These are phyloP conservation scores for Udeniomyces megalosporus DNA, from an alignment of 768 basidiomycete species.

Conservation along the genomic window DNA sequence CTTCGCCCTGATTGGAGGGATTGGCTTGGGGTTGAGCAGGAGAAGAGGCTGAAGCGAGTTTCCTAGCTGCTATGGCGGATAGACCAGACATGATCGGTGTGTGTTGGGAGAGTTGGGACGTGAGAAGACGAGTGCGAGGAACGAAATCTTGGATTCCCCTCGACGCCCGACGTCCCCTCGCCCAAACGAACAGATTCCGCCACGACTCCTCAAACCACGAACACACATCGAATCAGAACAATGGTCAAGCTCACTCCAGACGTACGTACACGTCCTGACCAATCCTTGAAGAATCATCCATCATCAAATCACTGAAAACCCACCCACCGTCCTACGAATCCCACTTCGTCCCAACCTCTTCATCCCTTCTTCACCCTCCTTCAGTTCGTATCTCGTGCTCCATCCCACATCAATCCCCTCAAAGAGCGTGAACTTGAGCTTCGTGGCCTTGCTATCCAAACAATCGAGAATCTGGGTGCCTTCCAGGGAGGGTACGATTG, in stretches of 20 bases:
- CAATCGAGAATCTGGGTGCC: conserved; percentile 15
- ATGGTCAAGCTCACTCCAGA: conserved; percentile 18
- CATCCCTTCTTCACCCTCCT: not conserved
- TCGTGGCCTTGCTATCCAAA: conserved; percentile 11
- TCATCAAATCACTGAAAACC: not conserved
- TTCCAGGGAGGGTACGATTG: conserved; percentile 17
- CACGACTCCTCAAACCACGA: too few relatives aligned
- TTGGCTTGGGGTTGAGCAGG: not conserved
- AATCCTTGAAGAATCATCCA: not conserved
- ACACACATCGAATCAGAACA: too few relatives aligned
- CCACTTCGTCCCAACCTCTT: not conserved
- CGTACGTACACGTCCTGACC: not conserved
- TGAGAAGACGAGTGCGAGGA: too few relatives aligned
- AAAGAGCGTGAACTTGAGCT: conserved; percentile 17
- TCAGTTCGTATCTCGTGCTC: conserved; percentile 10
- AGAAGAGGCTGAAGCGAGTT: not conserved
- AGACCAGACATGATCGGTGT: not conserved
- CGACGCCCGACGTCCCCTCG: too few relatives aligned
- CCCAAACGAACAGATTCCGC: not conserved
- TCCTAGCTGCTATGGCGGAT: not conserved
- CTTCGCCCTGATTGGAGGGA: not conserved
- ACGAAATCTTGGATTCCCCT: too few relatives aligned
- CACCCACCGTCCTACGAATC: not conserved
- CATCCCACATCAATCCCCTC: conserved; percentile 16
- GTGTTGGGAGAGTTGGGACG: not conserved